These are phyloP conservation scores for Ophiostoma piceae DNA, from an alignment of 2,329 filamentous ascomycete species.

Conservation along the genomic window DNA sequence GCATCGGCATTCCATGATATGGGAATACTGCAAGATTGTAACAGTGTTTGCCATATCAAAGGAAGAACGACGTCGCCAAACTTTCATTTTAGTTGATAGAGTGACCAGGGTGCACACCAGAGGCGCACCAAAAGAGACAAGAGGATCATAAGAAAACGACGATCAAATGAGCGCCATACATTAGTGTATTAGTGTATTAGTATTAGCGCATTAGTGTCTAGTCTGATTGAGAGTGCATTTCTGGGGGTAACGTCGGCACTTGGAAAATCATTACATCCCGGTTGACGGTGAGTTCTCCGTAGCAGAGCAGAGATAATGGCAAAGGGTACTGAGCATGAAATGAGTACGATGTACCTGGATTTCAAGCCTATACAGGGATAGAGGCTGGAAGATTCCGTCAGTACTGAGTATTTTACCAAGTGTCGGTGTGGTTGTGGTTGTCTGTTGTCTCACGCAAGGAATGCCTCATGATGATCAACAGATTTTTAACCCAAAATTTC, in stretches of 20 bases:
- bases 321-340: background rate
- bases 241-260: constrained; percentile 5
- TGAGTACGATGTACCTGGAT: too few relatives aligned
- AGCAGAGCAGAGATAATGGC: background rate
- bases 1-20: background rate
- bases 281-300: background rate
- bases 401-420: too few relatives aligned
- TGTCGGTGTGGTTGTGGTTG: background rate
- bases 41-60: background rate
- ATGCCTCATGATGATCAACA: background rate
- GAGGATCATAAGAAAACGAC: constrained; percentile 6
- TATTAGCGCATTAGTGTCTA: constrained; percentile 2
- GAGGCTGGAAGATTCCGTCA: background rate
- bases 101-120: background rate
- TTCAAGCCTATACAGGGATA: background rate
- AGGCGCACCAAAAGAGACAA: background rate
- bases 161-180: constrained; percentile 16
- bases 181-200: constrained; percentile 14
- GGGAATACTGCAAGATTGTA: background rate
- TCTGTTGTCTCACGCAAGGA: background rate
- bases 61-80: background rate
- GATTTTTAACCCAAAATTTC: background rate
- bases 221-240: constrained; percentile 5
- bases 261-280: constrained; percentile 15
- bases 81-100: background rate